Base-by-base conservation (phyloP, 2,329 filamentous ascomycete genomes). In the Xylaria sp. region DNA sequence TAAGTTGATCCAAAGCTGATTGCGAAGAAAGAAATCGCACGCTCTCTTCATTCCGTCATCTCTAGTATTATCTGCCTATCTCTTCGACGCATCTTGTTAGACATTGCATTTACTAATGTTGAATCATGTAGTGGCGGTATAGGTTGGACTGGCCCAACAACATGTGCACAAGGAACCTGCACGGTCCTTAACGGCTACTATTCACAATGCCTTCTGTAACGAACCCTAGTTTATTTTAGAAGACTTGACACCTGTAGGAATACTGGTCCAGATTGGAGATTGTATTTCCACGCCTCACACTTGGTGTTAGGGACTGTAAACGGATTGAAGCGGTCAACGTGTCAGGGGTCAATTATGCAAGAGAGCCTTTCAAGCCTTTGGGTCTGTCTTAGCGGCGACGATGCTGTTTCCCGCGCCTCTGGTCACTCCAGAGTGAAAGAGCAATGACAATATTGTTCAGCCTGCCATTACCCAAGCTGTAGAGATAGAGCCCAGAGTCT, bases 151-250 rank as follows among this genome's bases (percentile, higher is more conserved):
- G 69, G 71, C 50, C 13, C 70, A 16, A 73, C 69, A 18, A 68
- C 65, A 32, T 75, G 73, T 60, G 70, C 71, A 13, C 44, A 63
- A 51, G 69, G 74, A 12, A 75, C 65, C 10, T 75, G 74, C 60
- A 72, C 47, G 5, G 8, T 29, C 27, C 51, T 40, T 29, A 74
- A 73, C 60, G 57, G 65, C 23, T 73, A 72, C 50, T 74, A 74
- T 60, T 72, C 63, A 3, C 70, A 73, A 61, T 73, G 70, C 13
- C 29, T 42, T 40, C n/a, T 13, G 16, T 47, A 35, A 40, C 5
- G 16, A 9, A 29, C n/a, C 3, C 10, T 10, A 3, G 13, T 53
- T 25, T 13, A 12, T 35, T 2, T 35, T 35, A n/a, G 9, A 5
- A 16, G 27, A 18, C 23, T 3, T 32, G 35, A 27, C 27, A 13